Percentiles rank a stretch among this genome's conserved stretches.
Conservation (phyloP, 768 basidiomycete genomes). For the Favolaschia claudopus region DNA sequence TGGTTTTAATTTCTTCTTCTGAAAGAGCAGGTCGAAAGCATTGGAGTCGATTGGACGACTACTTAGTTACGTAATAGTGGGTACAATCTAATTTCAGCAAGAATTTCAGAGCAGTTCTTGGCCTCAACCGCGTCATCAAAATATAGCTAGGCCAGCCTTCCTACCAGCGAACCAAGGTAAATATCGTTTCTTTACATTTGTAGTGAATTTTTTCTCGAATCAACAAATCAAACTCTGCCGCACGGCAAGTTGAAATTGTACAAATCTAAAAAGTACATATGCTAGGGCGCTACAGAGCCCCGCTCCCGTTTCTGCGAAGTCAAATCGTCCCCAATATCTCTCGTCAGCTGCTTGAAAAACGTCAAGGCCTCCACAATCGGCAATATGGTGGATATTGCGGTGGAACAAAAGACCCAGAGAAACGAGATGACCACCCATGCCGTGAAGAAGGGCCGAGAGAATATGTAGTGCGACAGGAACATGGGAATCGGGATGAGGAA, state of each 20-base stretch:
- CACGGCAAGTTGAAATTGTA: background rate
- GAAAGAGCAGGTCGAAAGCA: too few species aligned
- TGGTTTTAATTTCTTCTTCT: too few species aligned
- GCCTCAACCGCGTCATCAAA: too few species aligned
- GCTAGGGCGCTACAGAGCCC: background rate
- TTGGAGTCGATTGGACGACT: too few species aligned
- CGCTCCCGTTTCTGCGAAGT: background rate
- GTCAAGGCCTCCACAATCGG: slow-evolving; percentile 8
- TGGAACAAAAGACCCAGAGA: slow-evolving; percentile 14
- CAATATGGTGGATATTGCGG: slow-evolving; percentile 4
- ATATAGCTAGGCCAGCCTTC: too few species aligned
- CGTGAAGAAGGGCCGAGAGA: slow-evolving; percentile 11
- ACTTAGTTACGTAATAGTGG: too few species aligned
- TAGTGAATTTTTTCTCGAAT: too few species aligned
- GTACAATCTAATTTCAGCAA: too few species aligned
- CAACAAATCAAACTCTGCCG: too few species aligned
- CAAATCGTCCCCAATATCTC: slow-evolving; percentile 1
- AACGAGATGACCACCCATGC: slow-evolving; percentile 18
- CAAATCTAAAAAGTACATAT: background rate
- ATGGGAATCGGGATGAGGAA: slow-evolving; percentile 18
- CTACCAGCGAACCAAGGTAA: too few species aligned
- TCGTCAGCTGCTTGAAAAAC: slow-evolving; percentile 8
- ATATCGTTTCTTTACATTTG: too few species aligned
- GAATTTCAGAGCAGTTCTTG: too few species aligned
- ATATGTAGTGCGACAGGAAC: slow-evolving; percentile 13